Conservation (phyloP, 2,329 filamentous ascomycete species). For the Hypoxylon sp. region DNA sequence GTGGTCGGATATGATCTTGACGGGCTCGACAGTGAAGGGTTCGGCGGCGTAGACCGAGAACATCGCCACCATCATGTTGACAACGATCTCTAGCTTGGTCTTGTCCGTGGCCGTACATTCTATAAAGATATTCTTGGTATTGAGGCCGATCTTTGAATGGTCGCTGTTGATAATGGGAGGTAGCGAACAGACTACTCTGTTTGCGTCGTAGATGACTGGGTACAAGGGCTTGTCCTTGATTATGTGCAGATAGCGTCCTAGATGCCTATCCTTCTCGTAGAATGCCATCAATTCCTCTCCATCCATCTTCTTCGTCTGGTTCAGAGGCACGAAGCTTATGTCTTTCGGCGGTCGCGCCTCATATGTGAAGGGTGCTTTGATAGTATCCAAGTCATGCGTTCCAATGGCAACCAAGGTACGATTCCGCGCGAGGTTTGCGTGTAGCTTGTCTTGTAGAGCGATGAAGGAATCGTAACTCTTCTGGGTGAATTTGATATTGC, state of each 20-base stretch:
- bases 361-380: conserved; percentile 96
- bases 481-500: conserved; percentile 91
- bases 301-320: conserved; percentile 90
- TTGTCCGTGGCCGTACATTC: conserved; percentile 96
- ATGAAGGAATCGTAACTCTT: conserved; percentile 98
- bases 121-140: conserved; percentile 95
- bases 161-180: conserved; percentile 98
- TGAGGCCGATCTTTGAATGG: conserved; percentile 92
- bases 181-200: conserved; percentile 88
- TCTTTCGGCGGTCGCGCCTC: conserved; percentile 92
- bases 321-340: conserved; percentile 90
- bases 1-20: conserved; percentile 92
- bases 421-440: conserved; percentile 94
- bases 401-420: conserved; percentile 96
- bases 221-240: conserved; percentile 95
- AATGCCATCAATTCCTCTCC: conserved; percentile 91
- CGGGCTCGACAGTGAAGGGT: conserved; percentile 91
- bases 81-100: conserved; percentile 96
- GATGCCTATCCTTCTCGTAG: conserved; percentile 94
- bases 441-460: conserved; percentile 94
- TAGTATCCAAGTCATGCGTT: conserved; percentile 93
- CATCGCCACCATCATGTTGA: conserved; percentile 96
- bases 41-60: conserved; percentile 93
- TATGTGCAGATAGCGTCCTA: conserved; percentile 92
- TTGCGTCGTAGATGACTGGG: conserved; percentile 93